Percentiles rank a stretch among this genome's conserved stretches.
These are phyloP conservation scores for Aspergillus niger DNA, from an alignment of 2,329 filamentous ascomycete genomes.

Conservation along the genomic window DNA sequence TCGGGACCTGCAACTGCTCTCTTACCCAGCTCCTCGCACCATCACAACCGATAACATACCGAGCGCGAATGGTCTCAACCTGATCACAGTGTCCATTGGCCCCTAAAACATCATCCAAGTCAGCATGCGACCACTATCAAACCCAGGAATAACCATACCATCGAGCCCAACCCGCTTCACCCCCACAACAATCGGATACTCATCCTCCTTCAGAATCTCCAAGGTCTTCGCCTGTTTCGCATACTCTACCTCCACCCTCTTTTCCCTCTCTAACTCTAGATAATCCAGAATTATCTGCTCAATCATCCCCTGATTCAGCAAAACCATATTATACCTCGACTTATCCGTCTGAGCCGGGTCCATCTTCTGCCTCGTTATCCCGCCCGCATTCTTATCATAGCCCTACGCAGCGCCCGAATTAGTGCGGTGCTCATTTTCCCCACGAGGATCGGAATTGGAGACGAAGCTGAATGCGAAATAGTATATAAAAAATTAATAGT, in stretches of 20 bases:
- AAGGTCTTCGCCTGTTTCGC: conserved; percentile 10
- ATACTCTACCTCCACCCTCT: conserved; percentile 9
- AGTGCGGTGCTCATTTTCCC: too few relatives aligned
- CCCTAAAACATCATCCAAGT: background rate
- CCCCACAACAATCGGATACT: conserved; percentile 5
- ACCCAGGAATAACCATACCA: background rate
- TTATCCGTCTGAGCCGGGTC: background rate
- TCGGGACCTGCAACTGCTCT: conserved; percentile 57
- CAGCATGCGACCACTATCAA: background rate
- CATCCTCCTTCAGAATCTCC: background rate
- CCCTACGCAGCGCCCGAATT: background rate
- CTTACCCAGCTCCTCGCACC: conserved; percentile 69
- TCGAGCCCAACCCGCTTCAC: background rate
- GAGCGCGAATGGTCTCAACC: conserved; percentile 50
- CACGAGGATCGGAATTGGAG: too few relatives aligned
- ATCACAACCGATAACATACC: conserved; percentile 69
- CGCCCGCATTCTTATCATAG: conserved; percentile 1
- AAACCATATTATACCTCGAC: conserved; percentile 14
- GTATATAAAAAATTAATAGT: too few relatives aligned
- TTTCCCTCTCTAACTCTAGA: background rate
- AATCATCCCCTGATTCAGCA: conserved; percentile 19
- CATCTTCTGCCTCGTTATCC: conserved; percentile 13
- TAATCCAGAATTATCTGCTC: conserved; percentile 19
- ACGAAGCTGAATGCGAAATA: background rate
- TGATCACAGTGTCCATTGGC: background rate